phyloP scores from a whole-genome alignment of 1,139 yeast genomes.

The Sugiyamaella japonica region DNA sequence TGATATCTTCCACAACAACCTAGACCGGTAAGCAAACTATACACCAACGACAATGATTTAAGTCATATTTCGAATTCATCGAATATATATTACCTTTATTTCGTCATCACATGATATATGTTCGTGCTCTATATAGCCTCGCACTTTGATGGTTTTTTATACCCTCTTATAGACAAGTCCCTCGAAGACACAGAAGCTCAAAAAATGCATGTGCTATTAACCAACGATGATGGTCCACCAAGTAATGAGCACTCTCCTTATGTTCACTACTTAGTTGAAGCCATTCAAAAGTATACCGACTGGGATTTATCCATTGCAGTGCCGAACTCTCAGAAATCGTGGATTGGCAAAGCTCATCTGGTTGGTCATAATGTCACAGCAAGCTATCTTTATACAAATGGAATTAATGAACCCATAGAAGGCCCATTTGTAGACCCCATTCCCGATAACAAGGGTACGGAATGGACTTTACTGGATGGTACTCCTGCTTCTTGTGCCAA shows the following conservation, averaged over 20 bases:
- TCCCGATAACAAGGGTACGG: constrained; percentile 43
- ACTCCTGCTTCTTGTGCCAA: constrained; percentile 97
- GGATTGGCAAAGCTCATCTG: constrained; percentile 98
- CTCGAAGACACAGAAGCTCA: too few species aligned
- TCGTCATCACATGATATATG: background rate
- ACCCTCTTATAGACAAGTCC: background rate
- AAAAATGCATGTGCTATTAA: constrained; percentile 44
- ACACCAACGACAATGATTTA: too few species aligned
- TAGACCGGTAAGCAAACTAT: too few species aligned
- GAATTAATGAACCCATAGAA: constrained; percentile 49
- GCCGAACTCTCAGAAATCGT: constrained; percentile 66
- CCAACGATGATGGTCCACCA: constrained; percentile 97
- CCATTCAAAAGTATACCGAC: constrained; percentile 60
- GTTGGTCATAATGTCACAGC: constrained; percentile 78
- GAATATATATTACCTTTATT: too few species aligned
- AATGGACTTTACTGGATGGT: constrained; percentile 85
- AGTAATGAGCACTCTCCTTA: constrained; percentile 81
- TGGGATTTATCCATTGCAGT: constrained; percentile 87
- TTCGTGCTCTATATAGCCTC: background rate
- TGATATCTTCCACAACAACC: too few species aligned
- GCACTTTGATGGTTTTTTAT: background rate
- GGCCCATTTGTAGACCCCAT: constrained; percentile 54
- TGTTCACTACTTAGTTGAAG: constrained; percentile 75
- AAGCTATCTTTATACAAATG: constrained; percentile 50
- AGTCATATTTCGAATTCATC: too few species aligned